These are phyloP conservation scores for Pichia membranifaciens DNA, from an alignment of 805 yeast species.

Conservation along the genomic window DNA sequence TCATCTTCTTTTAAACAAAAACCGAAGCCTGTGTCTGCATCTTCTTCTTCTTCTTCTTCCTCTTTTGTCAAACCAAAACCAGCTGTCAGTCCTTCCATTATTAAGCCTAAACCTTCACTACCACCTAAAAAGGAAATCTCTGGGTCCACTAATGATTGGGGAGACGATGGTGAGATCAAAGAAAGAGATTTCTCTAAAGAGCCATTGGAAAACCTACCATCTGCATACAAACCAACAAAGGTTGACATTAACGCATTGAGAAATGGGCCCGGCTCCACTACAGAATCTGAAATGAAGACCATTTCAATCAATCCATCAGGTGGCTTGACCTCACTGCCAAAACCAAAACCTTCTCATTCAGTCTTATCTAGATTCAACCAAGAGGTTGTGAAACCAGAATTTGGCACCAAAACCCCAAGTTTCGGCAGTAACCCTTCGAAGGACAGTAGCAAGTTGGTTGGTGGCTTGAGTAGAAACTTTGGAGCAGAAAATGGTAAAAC, in stretches of 20 bases:
- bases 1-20: slow-evolving; percentile 27
- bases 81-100: slow-evolving; percentile 15
- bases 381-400: slow-evolving; percentile 29
- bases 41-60: slow-evolving; percentile 13
- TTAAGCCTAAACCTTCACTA: slow-evolving; percentile 10
- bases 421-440: slow-evolving; percentile 27
- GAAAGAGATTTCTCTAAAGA: slow-evolving; percentile 46
- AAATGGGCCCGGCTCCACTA: slow-evolving; percentile 25
- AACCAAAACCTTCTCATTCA: slow-evolving; percentile 47
- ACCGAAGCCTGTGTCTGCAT: slow-evolving; percentile 28
- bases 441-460: slow-evolving; percentile 42
- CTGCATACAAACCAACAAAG: slow-evolving; percentile 63
- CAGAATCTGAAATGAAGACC: slow-evolving; percentile 35
- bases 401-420: slow-evolving; percentile 32
- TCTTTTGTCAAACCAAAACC: slow-evolving; percentile 16
- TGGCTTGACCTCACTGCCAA: slow-evolving; percentile 57
- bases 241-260: slow-evolving; percentile 54
- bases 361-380: slow-evolving; percentile 46
- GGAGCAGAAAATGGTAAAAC: slow-evolving; percentile 75
- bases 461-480: slow-evolving; percentile 57
- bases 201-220: slow-evolving; percentile 48
- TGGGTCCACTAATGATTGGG: slow-evolving; percentile 58
- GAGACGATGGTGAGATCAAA: slow-evolving; percentile 53
- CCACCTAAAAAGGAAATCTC: slow-evolving; percentile 15
- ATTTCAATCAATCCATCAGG: slow-evolving; percentile 38